Evolutionary conservation across 1,139 yeast genomes (phyloP).

Genomic region (Blastobotrys petasosporus): DNA sequence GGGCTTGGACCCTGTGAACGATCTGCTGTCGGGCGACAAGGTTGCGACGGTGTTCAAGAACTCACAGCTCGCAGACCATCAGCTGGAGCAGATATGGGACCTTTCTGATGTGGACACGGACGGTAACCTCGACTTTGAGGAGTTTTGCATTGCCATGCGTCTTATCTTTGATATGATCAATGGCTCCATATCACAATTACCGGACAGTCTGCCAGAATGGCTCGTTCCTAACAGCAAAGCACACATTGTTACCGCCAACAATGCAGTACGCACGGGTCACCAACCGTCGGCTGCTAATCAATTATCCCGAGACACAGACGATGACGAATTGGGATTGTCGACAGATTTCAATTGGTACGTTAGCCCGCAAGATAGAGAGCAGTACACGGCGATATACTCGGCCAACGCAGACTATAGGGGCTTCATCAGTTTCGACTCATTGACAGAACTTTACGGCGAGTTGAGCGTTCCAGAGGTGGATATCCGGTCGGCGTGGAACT

Average conservation of each 20-base stretch:
- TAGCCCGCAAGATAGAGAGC: conserved; percentile 73
- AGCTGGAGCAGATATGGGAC: conserved; percentile 83
- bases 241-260: conserved; percentile 75
- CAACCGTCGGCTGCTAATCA: conserved; percentile 14
- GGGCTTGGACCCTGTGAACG: conserved; percentile 74
- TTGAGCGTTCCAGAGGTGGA: conserved; percentile 77
- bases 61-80: conserved; percentile 70
- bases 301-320: conserved; percentile 34
- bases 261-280: conserved; percentile 42
- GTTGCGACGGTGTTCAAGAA: conserved; percentile 84
- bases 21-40: conserved; percentile 76
- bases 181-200: conserved; percentile 59
- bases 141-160: conserved; percentile 95
- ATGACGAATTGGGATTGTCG: conserved; percentile 49
- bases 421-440: conserved; percentile 68
- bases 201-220: conserved; percentile 79
- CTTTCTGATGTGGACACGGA: conserved; percentile 89
- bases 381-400: conserved; percentile 74
- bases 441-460: conserved; percentile 62
- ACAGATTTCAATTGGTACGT: conserved; percentile 94
- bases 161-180: conserved; percentile 86
- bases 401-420: conserved; percentile 76
- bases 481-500: conserved; percentile 89
- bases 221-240: conserved; percentile 83
- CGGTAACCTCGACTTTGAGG: conserved; percentile 90